Conservation (phyloP, 2,329 filamentous ascomycete species). For the Trichoderma koningii region DNA sequence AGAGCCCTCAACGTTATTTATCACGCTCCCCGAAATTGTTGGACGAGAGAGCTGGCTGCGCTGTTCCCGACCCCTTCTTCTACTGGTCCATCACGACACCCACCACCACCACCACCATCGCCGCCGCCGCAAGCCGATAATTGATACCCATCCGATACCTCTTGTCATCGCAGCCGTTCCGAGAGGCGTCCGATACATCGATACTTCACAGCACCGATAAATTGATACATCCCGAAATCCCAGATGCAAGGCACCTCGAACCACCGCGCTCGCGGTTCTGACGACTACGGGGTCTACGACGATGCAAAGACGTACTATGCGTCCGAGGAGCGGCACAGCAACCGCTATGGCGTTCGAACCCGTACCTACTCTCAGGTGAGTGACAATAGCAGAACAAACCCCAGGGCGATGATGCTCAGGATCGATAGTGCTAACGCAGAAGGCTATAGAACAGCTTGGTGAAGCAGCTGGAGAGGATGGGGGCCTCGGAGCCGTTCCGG, state of each 20-base stretch:
- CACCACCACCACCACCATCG: not conserved
- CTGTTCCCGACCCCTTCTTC: not conserved
- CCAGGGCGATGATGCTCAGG: not conserved
- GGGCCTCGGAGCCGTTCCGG: slow-evolving; percentile 56
- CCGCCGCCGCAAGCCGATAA: not conserved
- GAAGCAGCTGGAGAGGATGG: slow-evolving; percentile 56
- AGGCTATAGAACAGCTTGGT: slow-evolving; percentile 52
- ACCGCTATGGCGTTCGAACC: slow-evolving; percentile 52
- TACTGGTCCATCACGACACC: slow-evolving; percentile 20
- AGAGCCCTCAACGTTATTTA: slow-evolving; percentile 18
- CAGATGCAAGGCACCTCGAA: slow-evolving; percentile 37
- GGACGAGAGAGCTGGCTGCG: not conserved
- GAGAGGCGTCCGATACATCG: not conserved
- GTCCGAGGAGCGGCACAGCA: slow-evolving; percentile 55
- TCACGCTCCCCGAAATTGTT: slow-evolving; percentile 14
- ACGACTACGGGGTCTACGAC: slow-evolving; percentile 56
- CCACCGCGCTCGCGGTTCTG: slow-evolving; percentile 42
- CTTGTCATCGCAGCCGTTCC: not conserved
- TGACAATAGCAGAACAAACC: not conserved
- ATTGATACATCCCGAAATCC: not conserved
- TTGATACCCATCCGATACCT: slow-evolving; percentile 11
- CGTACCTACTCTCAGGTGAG: slow-evolving; percentile 60
- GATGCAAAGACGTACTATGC: slow-evolving; percentile 63
- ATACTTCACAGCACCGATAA: not conserved
- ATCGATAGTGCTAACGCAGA: not conserved